Base-by-base conservation (phyloP, 2,329 filamentous ascomycete species). In the Penicillium sp. region DNA sequence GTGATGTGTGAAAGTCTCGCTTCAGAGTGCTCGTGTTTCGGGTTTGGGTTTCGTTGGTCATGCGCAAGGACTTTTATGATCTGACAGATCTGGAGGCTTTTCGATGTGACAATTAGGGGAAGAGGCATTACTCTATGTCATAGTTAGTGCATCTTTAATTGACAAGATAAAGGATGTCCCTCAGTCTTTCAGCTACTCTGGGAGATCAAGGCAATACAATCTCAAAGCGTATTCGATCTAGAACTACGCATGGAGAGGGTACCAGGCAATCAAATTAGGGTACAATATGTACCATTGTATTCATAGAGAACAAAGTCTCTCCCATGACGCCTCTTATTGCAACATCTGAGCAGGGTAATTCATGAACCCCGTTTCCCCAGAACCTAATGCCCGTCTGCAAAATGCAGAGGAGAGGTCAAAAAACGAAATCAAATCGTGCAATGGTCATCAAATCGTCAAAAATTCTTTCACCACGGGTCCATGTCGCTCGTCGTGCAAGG, bases 361-460 rank as follows among this genome's bases (percentile, higher is more conserved):
- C 22, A 27, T 37, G 1, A 24, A 13, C 24, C 49, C 33, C 11
- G 27, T 19, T 9, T 24, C 3, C n/a, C 39, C 36, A 27, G 6
- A 37, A 19, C 57, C 35, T 44, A 55, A 60, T 53, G 35, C 53
- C 56, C 22, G 14, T 39, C 36, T 22, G n/a, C 33, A 19, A 22
- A 13, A 59, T 55, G 43, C 33, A 54, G 37, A 54, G 40, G 41
- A 41, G 27, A 39, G 36, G 39, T 27, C 44, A 37, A 37, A 19
- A 19, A 56, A 18, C 31, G 24, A 33, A 27, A 50, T 24, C 46
- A 55, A 49, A 54, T 52, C 31, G 41, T 35, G 33, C 33, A 50
- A 19, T 43, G 24, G 57, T 64, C 60, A 57, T 62, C 35, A 60
- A 59, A 64, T 64, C 61, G 51, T 62, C 46, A 37, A 19, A 18